These are phyloP conservation scores for Schizonepeta tenuifolia DNA, from an alignment of 257 asterid species.

Conservation along the genomic window DNA sequence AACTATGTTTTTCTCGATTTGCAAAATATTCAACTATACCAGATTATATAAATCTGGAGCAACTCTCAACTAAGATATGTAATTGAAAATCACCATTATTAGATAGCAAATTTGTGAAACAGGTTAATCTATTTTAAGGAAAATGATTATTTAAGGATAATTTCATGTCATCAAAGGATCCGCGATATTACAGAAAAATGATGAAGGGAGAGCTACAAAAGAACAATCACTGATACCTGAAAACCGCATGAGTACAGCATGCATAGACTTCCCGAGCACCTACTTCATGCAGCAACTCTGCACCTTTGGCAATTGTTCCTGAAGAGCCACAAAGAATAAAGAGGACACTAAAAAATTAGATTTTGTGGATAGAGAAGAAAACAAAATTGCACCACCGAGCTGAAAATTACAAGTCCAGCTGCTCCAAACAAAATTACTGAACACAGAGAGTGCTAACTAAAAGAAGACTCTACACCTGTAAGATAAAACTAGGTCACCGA, in stretches of 20 bases:
- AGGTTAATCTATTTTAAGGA: background rate
- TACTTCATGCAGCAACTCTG: slow-evolving; percentile 82
- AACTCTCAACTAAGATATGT: background rate
- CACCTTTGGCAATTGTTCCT: slow-evolving; percentile 97
- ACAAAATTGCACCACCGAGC: background rate
- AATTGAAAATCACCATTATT: background rate
- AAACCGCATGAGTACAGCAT: slow-evolving; percentile 93
- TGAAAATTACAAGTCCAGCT: background rate
- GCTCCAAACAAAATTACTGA: background rate
- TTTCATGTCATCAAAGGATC: slow-evolving; percentile 7
- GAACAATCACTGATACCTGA: slow-evolving; percentile 56
- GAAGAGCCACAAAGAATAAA: slow-evolving; percentile 38
- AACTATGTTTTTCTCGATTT: background rate
- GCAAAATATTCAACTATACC: background rate
- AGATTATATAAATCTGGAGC: background rate
- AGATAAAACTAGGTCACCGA: background rate
- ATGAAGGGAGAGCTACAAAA: slow-evolving; percentile 13
- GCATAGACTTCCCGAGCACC: slow-evolving; percentile 99
- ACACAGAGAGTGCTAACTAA: slow-evolving; percentile 2
- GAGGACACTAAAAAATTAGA: background rate
- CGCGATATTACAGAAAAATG: background rate
- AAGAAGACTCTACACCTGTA: slow-evolving; percentile 7
- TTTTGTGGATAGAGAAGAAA: background rate
- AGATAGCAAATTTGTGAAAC: background rate
- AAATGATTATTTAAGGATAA: background rate